These are phyloP conservation scores for Spatholobus suberectus DNA, from an alignment of 306 rosid species.

Conservation along the genomic window DNA sequence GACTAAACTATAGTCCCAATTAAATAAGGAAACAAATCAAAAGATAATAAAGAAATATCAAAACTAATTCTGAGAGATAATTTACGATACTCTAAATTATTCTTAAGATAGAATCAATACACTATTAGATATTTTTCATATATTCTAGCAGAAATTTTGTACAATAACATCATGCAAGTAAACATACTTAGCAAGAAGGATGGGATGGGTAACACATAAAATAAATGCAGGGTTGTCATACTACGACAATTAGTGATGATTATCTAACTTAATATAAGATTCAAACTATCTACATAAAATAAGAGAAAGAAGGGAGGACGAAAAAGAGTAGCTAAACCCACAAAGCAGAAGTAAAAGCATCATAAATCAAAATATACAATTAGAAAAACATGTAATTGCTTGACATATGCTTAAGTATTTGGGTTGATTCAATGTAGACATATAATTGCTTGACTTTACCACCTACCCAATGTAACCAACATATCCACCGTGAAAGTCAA, in stretches of 20 bases:
- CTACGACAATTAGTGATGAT: neutral
- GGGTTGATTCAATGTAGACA: constrained; percentile 16
- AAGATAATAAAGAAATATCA: neutral
- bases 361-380: neutral
- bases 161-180: neutral
- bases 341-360: constrained; percentile 3
- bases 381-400: neutral
- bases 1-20: neutral
- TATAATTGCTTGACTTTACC: constrained; percentile 36
- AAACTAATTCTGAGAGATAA: neutral
- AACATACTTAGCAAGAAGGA: neutral
- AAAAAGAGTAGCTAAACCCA: neutral
- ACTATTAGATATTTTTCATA: neutral
- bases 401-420: constrained; percentile 21
- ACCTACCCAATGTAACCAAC: constrained; percentile 97
- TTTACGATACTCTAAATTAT: neutral
- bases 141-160: neutral
- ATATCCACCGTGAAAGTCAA: constrained; percentile 95
- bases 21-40: neutral
- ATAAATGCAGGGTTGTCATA: neutral
- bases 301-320: neutral
- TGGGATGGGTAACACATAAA: constrained; percentile 2
- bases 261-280: neutral
- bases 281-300: neutral
- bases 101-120: neutral